Evolutionary conservation across 1,139 yeast genomes (phyloP).

Genomic region (Trichomonascaceae sp.): DNA sequence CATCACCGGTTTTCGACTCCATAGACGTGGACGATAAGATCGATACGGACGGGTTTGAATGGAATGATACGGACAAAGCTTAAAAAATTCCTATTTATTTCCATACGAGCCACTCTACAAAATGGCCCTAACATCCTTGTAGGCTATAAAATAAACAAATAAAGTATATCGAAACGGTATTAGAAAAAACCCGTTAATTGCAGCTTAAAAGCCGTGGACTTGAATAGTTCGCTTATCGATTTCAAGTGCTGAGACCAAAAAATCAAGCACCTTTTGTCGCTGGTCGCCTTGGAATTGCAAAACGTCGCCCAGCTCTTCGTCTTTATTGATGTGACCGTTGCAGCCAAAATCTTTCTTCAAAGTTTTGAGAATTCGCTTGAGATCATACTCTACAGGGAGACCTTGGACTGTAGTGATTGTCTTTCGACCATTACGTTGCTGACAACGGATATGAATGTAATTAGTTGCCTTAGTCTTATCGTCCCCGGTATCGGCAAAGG

Average conservation of each 20-base stretch:
- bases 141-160: background rate
- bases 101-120: background rate
- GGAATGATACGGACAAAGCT: background rate
- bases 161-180: background rate
- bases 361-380: conserved; percentile 88
- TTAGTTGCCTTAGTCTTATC: conserved; percentile 95
- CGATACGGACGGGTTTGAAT: background rate
- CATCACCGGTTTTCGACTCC: background rate
- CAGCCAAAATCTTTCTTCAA: conserved; percentile 98
- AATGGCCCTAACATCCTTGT: background rate
- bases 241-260: conserved; percentile 79
- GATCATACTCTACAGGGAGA: conserved; percentile 88
- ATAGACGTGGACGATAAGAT: background rate
- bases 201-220: conserved; percentile 84
- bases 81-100: background rate
- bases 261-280: conserved; percentile 93
- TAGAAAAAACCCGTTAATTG: background rate
- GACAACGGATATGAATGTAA: conserved; percentile 97
- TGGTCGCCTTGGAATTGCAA: conserved; percentile 99
- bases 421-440: conserved; percentile 99
- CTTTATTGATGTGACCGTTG: conserved; percentile 97
- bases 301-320: conserved; percentile 93
- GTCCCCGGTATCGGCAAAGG: conserved; percentile 99
- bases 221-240: conserved; percentile 94
- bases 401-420: conserved; percentile 98